phyloP scores from a whole-genome alignment of 768 basidiomycete species.

The Naematelia encephala region DNA sequence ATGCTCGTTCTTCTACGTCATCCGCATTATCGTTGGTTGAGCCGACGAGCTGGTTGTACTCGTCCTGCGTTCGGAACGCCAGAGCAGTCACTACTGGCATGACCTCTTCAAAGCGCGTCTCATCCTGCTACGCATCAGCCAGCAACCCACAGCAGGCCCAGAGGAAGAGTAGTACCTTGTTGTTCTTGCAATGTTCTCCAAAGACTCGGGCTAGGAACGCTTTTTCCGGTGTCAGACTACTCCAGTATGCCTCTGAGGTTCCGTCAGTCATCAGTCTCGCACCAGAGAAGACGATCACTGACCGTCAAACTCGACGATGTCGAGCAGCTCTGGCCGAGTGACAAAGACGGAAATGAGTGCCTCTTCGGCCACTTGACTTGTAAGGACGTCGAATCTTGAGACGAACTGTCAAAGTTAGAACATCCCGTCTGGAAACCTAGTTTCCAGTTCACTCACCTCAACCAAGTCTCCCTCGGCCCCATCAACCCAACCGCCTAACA shows the following conservation, averaged over 20 bases:
- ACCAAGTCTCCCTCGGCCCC: constrained; percentile 55
- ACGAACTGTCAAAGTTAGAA: constrained; percentile 39
- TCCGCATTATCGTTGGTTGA: constrained; percentile 46
- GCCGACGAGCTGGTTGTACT: constrained; percentile 62
- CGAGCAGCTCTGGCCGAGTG: constrained; percentile 63
- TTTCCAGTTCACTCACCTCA: too few relatives aligned
- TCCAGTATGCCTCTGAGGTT: constrained; percentile 68
- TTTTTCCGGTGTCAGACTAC: constrained; percentile 64
- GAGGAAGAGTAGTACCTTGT: constrained; percentile 46
- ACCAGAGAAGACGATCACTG: constrained; percentile 26
- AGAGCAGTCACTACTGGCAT: constrained; percentile 81
- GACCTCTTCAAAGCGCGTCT: constrained; percentile 62
- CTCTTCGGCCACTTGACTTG: constrained; percentile 61
- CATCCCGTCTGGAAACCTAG: too few relatives aligned
- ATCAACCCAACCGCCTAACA: constrained; percentile 75
- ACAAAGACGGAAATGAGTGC: constrained; percentile 71
- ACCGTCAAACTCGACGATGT: constrained; percentile 69
- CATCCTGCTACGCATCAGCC: constrained; percentile 51
- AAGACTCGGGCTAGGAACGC: constrained; percentile 80
- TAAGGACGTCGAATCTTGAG: constrained; percentile 47
- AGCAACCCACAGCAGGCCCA: background rate
- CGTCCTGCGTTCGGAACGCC: constrained; percentile 68
- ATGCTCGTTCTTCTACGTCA: constrained; percentile 55
- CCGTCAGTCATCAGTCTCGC: constrained; percentile 2
- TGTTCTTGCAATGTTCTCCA: constrained; percentile 66